phyloP scores from a whole-genome alignment of 2,329 filamentous ascomycete genomes.

The Blastomyces gilchristii region DNA sequence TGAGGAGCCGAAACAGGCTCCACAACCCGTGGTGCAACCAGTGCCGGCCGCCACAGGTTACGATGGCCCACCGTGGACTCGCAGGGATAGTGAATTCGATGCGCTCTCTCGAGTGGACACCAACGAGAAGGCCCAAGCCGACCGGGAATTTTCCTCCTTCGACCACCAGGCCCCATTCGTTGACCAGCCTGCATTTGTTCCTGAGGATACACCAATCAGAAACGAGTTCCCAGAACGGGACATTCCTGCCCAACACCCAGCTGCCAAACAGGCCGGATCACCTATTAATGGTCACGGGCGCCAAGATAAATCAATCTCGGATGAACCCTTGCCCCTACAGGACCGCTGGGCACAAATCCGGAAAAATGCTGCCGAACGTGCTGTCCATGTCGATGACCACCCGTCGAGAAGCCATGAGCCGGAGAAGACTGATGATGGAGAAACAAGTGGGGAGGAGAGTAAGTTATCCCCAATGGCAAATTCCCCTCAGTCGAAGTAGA shows the following conservation, averaged over 20 bases:
- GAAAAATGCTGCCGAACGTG: conserved; percentile 82
- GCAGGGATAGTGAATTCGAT: conserved; percentile 45
- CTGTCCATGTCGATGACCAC: conserved; percentile 56
- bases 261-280: not conserved
- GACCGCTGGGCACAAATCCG: conserved; percentile 95
- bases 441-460: conserved; percentile 94
- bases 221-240: conserved; percentile 15
- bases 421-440: conserved; percentile 62
- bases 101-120: conserved; percentile 51
- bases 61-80: conserved; percentile 30
- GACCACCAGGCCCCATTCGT: conserved; percentile 71
- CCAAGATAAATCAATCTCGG: conserved; percentile 16
- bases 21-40: conserved; percentile 14
- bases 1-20: conserved; percentile 13
- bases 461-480: conserved; percentile 36
- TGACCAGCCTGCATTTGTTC: conserved; percentile 77
- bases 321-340: conserved; percentile 33
- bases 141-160: conserved; percentile 53
- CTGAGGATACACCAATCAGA: conserved; percentile 41
- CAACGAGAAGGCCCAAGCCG: conserved; percentile 35
- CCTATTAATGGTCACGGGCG: conserved; percentile 16
- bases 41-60: conserved; percentile 18
- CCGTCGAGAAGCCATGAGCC: conserved; percentile 48
- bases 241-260: conserved; percentile 14
- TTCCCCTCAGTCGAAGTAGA: not conserved